Percentiles rank a stretch among this genome's conserved stretches.
Evolutionary conservation across 2,329 filamentous ascomycete species (phyloP).

Genomic region (Nigrograna mackinnonii): DNA sequence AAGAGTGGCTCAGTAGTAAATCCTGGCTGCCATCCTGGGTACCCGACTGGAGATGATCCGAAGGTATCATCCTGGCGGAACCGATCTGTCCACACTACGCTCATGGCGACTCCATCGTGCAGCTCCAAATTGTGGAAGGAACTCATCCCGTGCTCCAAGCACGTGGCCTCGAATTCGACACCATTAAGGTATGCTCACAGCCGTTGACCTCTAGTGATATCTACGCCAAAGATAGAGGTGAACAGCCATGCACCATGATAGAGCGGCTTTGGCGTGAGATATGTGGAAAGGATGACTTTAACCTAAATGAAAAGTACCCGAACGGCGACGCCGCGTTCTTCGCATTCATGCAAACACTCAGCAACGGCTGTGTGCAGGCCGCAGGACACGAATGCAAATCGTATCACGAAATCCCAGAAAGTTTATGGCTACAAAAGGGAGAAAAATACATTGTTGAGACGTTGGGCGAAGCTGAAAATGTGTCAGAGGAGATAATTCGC

Average conservation of each 20-base stretch:
- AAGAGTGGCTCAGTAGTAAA: background rate
- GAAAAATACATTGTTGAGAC: background rate
- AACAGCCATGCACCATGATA: background rate
- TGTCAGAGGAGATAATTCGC: background rate
- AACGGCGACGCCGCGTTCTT: background rate
- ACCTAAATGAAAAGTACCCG: background rate
- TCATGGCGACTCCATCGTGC: background rate
- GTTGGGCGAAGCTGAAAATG: background rate
- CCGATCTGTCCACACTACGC: background rate
- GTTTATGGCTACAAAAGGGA: background rate
- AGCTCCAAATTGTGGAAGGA: background rate
- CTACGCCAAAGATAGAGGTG: background rate
- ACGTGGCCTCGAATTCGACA: background rate
- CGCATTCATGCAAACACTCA: slow-evolving; percentile 1
- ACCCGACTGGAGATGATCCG: background rate
- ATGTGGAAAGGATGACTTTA: background rate
- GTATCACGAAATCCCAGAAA: background rate
- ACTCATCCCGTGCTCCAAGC: background rate
- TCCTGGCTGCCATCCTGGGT: background rate
- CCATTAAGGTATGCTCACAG: background rate
- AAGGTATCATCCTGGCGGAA: background rate
- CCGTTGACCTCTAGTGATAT: background rate
- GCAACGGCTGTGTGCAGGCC: background rate
- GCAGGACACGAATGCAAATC: background rate
- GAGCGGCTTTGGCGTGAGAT: background rate